phyloP scores from a whole-genome alignment of 139 green algal species.

The Chlamydomonas schloesseri region DNA sequence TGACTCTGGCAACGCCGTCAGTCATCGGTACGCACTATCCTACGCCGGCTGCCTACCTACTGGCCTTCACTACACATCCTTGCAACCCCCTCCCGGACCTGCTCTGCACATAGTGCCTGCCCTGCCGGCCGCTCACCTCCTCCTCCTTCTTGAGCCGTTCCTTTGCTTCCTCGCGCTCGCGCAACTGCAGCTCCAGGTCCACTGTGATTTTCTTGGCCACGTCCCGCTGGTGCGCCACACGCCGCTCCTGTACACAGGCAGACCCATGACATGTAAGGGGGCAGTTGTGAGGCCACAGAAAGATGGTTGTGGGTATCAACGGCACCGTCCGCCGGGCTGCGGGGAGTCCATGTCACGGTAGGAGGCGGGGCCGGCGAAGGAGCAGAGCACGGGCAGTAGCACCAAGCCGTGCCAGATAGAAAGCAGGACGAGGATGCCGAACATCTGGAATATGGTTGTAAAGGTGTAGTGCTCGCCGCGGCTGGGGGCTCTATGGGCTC shows the following conservation, averaged over 20 bases:
- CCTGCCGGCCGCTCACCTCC: neutral
- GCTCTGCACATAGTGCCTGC: too few species aligned
- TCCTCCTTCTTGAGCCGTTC: neutral
- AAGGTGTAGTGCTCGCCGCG: slow-evolving; percentile 64
- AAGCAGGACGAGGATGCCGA: neutral
- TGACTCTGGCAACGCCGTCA: too few species aligned
- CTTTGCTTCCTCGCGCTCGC: slow-evolving; percentile 11
- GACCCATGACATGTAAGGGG: too few species aligned
- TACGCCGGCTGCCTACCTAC: too few species aligned
- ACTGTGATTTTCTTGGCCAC: neutral
- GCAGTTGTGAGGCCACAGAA: too few species aligned
- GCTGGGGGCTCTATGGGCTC: too few species aligned
- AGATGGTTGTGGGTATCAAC: too few species aligned
- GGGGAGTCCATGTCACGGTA: too few species aligned
- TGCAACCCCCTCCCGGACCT: neutral
- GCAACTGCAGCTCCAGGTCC: slow-evolving; percentile 18
- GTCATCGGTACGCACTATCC: too few species aligned
- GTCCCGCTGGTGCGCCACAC: neutral
- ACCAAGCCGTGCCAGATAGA: neutral
- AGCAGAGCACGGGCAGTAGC: neutral
- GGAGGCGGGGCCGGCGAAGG: neutral
- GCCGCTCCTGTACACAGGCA: slow-evolving; percentile 22
- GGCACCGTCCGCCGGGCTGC: too few species aligned
- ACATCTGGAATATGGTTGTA: slow-evolving; percentile 1
- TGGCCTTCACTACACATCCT: too few species aligned